Base-by-base conservation (phyloP, 2,329 filamentous ascomycete species). In the Podosphaera fusca region DNA sequence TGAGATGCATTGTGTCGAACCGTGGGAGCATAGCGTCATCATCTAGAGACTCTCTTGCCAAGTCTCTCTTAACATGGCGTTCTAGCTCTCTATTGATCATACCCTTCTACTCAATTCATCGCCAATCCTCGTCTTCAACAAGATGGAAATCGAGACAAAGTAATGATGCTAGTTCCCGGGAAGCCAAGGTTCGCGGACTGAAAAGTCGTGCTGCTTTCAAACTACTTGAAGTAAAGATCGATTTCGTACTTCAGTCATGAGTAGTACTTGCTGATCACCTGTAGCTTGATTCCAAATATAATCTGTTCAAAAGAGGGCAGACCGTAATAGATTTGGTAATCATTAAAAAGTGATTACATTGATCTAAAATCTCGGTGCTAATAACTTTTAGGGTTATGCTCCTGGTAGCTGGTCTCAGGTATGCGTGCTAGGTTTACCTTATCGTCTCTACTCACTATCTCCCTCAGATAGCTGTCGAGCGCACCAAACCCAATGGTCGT, bases 151-250 rank as follows among this genome's bases (percentile, higher is more conserved):
- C 77, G 56, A 82, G 92, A 29, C 89, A 95, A 66, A 73, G 73
- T 45, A 76, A 70, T 46, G 92, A 98, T 70, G 70, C 70, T 21
- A 94, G 81, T 67, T 78, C 84, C 0, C 79, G 78, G 57, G 79
- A 85, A 63, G 89, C 92, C 51, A 84, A 81, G 65, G 80, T 94
- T 1, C 77, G 85, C 62, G 83, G 83, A 0, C 72, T 95, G 58
- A 95, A 90, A 70, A 94, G 87, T 64, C 80, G 92, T 60, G 92
- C 92, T 33, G 92, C 89, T 0, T 95, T 92, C 69, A 98, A 98
- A 70, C 73, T 98, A 8, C 70, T 95, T 21, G 85, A 95, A 74
- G 87, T 87, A 67, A 36, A 55, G 46, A 2, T 31, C 10, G 21
- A n/a, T 4, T 42, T 12, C 10, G 10, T 8, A 33, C 14, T 47